Evolutionary conservation across 2,329 filamentous ascomycete species (phyloP), one percentile per base, ranked within the genome.

Genomic region (Pyrenophora graminea): DNA sequence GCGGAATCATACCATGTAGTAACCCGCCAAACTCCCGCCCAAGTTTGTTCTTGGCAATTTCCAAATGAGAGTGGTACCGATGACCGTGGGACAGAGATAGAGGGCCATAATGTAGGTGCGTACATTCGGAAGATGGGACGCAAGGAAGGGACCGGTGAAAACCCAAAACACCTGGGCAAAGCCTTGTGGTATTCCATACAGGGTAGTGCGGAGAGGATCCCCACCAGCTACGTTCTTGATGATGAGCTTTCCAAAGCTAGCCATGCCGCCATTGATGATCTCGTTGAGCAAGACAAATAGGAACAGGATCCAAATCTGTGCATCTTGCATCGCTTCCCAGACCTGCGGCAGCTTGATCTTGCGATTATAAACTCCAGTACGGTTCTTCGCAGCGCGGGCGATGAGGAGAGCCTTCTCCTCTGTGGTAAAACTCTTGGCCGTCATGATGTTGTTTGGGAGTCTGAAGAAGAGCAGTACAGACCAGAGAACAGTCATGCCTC

Each of bases 191-290:
- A 85, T 84, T 0, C 80, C 82, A 3, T 81, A 73, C 0, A 77
- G 78, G 0, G 80, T 81, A 0, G 82, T 82, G 6, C 73, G 60
- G 0, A 82, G 69, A 0, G 78, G 57, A 40, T 77, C 72, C 6
- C 39, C 59, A 4, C 48, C 37, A 15, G 76, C 76, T 2, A 81
- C 67, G 1, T 78, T 76, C 48, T 82, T 82, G 62, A 83, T 76
- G 46, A 84, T 83, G 18, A 82, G 73, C 47, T 81, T 83, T 33
- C 79, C 77, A 55, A 84, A 84, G 56, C 80, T 83, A 4, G 81
- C 77, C 7, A 82, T 66, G 0, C 81, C 82, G 3, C 80, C 80
- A 41, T 77, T 84, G 55, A 83, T 76, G 2, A 74, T 68, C 57
- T 84, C 81, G 48, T 84, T 84, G 15, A 82, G 65, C 0, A 84